These are phyloP conservation scores for Xylaria longipes DNA, from an alignment of 495 filamentous ascomycete species.

Conservation along the genomic window DNA sequence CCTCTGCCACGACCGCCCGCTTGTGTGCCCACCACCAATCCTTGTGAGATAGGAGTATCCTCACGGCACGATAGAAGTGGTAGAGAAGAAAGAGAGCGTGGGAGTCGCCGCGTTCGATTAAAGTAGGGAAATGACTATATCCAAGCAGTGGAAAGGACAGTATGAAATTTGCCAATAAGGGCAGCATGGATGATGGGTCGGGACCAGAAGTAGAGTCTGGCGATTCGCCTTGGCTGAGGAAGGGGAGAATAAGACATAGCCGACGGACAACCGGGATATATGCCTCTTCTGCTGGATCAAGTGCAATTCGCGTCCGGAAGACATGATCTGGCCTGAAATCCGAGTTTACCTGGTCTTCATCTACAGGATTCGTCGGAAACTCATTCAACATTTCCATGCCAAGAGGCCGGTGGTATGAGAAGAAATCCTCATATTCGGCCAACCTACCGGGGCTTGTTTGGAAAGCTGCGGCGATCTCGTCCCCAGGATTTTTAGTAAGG, in stretches of 20 bases:
- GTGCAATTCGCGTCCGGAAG: neutral
- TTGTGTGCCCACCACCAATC: conserved; percentile 30
- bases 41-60: conserved; percentile 21
- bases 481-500: conserved; percentile 10
- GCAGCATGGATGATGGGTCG: neutral
- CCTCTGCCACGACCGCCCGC: conserved; percentile 22
- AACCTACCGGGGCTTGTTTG: neutral
- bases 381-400: neutral
- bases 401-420: conserved; percentile 5
- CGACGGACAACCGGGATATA: conserved; percentile 19
- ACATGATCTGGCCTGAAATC: neutral
- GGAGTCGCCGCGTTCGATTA: conserved; percentile 17
- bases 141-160: conserved; percentile 7
- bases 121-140: conserved; percentile 15
- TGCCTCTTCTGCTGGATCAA: conserved; percentile 5
- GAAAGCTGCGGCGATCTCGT: neutral
- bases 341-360: neutral
- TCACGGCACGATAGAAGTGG: conserved; percentile 31
- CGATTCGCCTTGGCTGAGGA: conserved; percentile 4
- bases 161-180: neutral
- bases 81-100: conserved; percentile 27
- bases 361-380: neutral
- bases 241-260: conserved; percentile 23
- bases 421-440: conserved; percentile 7
- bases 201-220: neutral